A percentile compares a stretch with the other conserved stretches of the same genome.
phyloP scores from a whole-genome alignment of 1,139 yeast genomes.

The Tardiomyces blankii region DNA sequence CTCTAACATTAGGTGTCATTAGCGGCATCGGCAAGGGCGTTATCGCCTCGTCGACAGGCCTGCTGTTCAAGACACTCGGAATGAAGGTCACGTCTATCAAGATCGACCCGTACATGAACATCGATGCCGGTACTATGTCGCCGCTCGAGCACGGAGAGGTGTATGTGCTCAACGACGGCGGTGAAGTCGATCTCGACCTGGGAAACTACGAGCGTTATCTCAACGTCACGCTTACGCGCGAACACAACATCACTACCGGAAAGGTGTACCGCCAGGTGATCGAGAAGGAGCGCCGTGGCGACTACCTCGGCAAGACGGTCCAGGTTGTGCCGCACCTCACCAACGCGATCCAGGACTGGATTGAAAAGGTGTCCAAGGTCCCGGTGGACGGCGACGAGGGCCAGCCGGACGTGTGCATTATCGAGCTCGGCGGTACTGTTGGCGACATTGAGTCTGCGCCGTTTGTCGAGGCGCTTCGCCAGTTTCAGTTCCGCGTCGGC shows the following conservation, averaged over 20 bases:
- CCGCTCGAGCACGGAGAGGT: conserved; percentile 99
- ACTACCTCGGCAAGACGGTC: conserved; percentile 96
- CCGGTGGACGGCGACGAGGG: conserved; percentile 91
- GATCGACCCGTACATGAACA: conserved; percentile 97
- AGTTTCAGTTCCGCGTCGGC: conserved; percentile 96
- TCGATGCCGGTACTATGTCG: conserved; percentile 99
- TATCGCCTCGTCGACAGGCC: conserved; percentile 86
- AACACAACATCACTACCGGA: conserved; percentile 97
- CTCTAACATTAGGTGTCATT: conserved; percentile 59
- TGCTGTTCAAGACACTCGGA: conserved; percentile 86
- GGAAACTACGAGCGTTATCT: conserved; percentile 97
- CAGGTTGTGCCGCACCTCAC: conserved; percentile 98
- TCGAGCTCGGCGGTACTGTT: conserved; percentile 98
- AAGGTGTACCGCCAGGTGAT: conserved; percentile 91
- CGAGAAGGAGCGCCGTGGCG: conserved; percentile 93
- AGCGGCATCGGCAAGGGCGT: conserved; percentile 92
- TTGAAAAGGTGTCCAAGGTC: conserved; percentile 78
- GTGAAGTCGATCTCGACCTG: conserved; percentile 94
- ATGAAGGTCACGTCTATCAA: conserved; percentile 92
- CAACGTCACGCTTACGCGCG: conserved; percentile 82
- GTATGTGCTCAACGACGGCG: conserved; percentile 95
- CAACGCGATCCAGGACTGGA: conserved; percentile 97
- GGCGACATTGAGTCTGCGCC: conserved; percentile 99
- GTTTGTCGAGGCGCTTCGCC: conserved; percentile 96
- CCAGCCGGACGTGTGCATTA: conserved; percentile 85